Percentiles rank a stretch among this genome's conserved stretches.
Conservation (phyloP, 2,329 filamentous ascomycete species). For the Cladosporium sp. region DNA sequence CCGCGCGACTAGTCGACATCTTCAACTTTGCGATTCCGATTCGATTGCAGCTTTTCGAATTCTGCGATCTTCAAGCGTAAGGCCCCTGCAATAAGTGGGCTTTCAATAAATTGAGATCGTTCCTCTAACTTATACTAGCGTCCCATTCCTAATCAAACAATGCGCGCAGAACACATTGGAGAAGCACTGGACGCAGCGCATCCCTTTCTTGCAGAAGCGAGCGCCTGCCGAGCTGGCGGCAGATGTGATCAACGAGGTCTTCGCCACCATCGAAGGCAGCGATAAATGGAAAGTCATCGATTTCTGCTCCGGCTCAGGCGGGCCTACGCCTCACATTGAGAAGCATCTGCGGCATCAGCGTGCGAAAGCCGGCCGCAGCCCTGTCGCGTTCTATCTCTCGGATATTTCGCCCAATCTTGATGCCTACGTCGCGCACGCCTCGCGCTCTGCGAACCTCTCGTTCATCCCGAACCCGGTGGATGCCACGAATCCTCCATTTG, state of each 20-base stretch:
- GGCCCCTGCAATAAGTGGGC: slow-evolving; percentile 11
- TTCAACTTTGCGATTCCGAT: slow-evolving; percentile 31
- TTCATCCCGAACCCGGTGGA: slow-evolving; percentile 66
- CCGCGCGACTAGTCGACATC: slow-evolving; percentile 18
- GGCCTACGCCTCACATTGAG: slow-evolving; percentile 47
- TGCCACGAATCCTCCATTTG: slow-evolving; percentile 59
- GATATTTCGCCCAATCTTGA: slow-evolving; percentile 45
- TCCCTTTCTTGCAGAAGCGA: slow-evolving; percentile 59
- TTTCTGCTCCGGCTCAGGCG: slow-evolving; percentile 74
- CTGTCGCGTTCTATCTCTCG: slow-evolving; percentile 44
- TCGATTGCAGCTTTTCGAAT: slow-evolving; percentile 38
- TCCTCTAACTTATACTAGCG: slow-evolving; percentile 50
- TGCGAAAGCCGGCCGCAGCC: slow-evolving; percentile 22
- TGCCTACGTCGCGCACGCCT: slow-evolving; percentile 38
- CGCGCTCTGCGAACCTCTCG: slow-evolving; percentile 51
- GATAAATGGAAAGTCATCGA: slow-evolving; percentile 65
- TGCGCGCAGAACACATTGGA: slow-evolving; percentile 67
- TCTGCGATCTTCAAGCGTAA: slow-evolving; percentile 30
- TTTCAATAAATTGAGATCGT: slow-evolving; percentile 27
- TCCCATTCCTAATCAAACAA: slow-evolving; percentile 65
- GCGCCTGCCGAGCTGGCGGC: slow-evolving; percentile 66
- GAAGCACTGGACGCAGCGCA: slow-evolving; percentile 61
- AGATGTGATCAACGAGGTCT: slow-evolving; percentile 51
- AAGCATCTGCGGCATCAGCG: slow-evolving; percentile 36
- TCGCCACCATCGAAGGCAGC: slow-evolving; percentile 26